phyloP scores from a whole-genome alignment of 169 alveolate species.

The Plasmodium malariae region DNA sequence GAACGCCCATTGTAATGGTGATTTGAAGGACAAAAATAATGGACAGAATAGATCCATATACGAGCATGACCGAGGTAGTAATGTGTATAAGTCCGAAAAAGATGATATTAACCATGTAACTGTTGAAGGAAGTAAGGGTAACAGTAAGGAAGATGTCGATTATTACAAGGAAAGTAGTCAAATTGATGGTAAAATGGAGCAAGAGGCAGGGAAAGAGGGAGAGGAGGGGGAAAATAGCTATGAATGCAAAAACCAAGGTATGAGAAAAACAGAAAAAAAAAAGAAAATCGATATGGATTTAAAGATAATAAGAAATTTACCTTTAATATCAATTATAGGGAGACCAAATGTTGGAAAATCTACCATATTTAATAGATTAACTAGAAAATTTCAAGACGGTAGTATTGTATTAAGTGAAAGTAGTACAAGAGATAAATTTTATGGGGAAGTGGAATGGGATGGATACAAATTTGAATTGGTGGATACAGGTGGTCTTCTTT shows the following conservation, averaged over 20 bases:
- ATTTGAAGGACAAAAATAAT: no score
- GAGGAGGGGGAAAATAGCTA: background rate
- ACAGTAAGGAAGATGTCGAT: no score
- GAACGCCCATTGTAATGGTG: no score
- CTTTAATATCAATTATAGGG: conserved; percentile 84
- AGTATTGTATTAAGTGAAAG: conserved; percentile 84
- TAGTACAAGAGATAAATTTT: conserved; percentile 86
- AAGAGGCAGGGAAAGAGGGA: background rate
- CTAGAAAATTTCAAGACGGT: conserved; percentile 86
- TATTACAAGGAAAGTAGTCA: no score
- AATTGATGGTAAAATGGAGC: background rate
- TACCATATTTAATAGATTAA: conserved; percentile 84
- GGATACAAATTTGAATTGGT: conserved; percentile 83
- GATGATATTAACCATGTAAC: no score
- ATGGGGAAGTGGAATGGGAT: conserved; percentile 85
- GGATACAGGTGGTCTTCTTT: conserved; percentile 86
- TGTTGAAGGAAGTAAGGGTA: no score
- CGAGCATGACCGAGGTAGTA: no score
- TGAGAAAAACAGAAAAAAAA: conserved; percentile 8
- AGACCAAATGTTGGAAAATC: conserved; percentile 88
- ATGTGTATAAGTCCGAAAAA: no score
- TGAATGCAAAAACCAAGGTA: background rate
- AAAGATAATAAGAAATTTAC: conserved; percentile 46
- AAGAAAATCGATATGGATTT: conserved; percentile 34
- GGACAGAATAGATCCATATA: no score